These are phyloP conservation scores for Fusarium keratoplasticum DNA, from an alignment of 2,329 filamentous ascomycete genomes.

Conservation along the genomic window DNA sequence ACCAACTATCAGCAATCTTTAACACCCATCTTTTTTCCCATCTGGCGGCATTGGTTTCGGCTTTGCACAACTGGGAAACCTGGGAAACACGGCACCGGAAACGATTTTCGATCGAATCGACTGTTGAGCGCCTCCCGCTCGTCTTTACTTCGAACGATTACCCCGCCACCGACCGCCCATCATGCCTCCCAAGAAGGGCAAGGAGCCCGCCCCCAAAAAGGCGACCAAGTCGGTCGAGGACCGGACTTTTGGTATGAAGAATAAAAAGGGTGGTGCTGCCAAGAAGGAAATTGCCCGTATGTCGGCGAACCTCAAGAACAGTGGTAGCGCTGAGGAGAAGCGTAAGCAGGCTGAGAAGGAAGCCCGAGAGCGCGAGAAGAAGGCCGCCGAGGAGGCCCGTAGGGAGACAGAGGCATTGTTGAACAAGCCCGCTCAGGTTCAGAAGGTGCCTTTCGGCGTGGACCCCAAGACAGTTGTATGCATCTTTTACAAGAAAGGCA, in stretches of 20 bases:
- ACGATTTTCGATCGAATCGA: constrained; percentile 6
- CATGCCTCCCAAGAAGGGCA: constrained; percentile 79
- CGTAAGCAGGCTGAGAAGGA: constrained; percentile 76
- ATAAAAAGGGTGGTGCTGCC: constrained; percentile 94
- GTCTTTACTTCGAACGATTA: constrained; percentile 35
- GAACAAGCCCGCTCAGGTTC: constrained; percentile 92
- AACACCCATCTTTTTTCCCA: constrained; percentile 38
- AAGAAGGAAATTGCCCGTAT: constrained; percentile 93
- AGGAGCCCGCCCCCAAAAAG: constrained; percentile 68
- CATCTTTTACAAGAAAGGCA: constrained; percentile 96
- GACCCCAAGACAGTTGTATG: constrained; percentile 98
- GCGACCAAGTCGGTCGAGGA: constrained; percentile 80
- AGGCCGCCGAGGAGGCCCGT: constrained; percentile 86
- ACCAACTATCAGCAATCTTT: constrained; percentile 44
- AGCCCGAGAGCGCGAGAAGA: constrained; percentile 86
- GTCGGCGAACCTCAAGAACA: constrained; percentile 76
- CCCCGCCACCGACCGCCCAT: constrained; percentile 54
- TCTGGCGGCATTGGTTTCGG: constrained; percentile 27
- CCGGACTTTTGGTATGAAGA: constrained; percentile 99
- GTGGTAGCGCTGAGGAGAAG: constrained; percentile 90
- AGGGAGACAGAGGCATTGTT: constrained; percentile 84
- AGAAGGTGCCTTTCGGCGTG: constrained; percentile 97
- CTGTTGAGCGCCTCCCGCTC: constrained; percentile 12
- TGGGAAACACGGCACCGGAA: constrained; percentile 3
- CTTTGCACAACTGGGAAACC: constrained; percentile 25